phyloP scores from a whole-genome alignment of 345 rosid species.

The Noccaea caerulescens region DNA sequence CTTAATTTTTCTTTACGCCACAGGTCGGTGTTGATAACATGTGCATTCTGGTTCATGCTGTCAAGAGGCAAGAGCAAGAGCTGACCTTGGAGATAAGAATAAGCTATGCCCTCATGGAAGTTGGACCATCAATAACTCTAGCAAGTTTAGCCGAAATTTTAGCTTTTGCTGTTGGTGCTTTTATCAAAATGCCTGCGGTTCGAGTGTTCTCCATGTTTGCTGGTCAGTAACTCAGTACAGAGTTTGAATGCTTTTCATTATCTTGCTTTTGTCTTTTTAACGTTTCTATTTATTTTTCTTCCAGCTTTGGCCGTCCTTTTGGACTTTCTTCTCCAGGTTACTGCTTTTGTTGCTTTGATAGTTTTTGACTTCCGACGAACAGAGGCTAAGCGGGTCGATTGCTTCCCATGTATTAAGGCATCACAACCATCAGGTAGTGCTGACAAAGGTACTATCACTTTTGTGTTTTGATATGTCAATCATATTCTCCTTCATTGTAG shows the following conservation, averaged over 20 bases:
- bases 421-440: slow-evolving; percentile 56
- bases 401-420: slow-evolving; percentile 81
- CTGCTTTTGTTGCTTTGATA: slow-evolving; percentile 96
- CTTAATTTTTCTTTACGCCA: slow-evolving; percentile 11
- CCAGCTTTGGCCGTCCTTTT: slow-evolving; percentile 94
- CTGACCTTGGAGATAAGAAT: slow-evolving; percentile 75
- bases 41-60: slow-evolving; percentile 97
- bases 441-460: slow-evolving; percentile 61
- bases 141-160: slow-evolving; percentile 93
- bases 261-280: slow-evolving; percentile 16
- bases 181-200: slow-evolving; percentile 96
- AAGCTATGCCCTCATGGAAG: slow-evolving; percentile 97
- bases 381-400: slow-evolving; percentile 77
- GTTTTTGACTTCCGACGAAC: slow-evolving; percentile 84
- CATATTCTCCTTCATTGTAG: slow-evolving; percentile 17
- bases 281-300: slow-evolving; percentile 41
- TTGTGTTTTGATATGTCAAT: neutral
- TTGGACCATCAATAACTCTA: slow-evolving; percentile 98
- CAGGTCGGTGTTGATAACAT: slow-evolving; percentile 99
- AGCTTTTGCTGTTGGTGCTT: slow-evolving; percentile 97
- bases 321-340: slow-evolving; percentile 95
- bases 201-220: slow-evolving; percentile 99
- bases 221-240: slow-evolving; percentile 52
- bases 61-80: slow-evolving; percentile 85
- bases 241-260: neutral